Percentiles rank a stretch among this genome's conserved stretches.
Evolutionary conservation across 306 rosid species (phyloP).

Genomic region (Dalbergia cultrata): DNA sequence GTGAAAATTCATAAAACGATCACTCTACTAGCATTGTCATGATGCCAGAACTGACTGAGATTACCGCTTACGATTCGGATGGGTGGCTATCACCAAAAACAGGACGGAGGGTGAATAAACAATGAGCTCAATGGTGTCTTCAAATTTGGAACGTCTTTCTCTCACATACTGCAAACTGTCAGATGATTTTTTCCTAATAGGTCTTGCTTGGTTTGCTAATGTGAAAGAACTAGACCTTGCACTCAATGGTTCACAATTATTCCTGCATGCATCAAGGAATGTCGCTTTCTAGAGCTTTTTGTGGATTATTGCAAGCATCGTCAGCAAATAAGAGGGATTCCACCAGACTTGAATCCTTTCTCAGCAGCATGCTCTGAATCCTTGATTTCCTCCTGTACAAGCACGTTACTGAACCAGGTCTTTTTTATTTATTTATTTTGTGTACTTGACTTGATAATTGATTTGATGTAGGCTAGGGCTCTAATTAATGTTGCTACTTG

Average conservation of each 20-base stretch:
- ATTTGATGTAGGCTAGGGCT: no score
- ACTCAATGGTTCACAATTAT: background rate
- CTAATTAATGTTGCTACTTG: no score
- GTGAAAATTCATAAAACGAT: no score
- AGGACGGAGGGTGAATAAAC: background rate
- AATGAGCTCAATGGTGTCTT: no score
- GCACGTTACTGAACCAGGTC: background rate
- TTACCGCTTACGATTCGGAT: no score
- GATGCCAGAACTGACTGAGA: background rate
- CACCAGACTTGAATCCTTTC: background rate
- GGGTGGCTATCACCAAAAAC: background rate
- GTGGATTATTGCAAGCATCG: background rate
- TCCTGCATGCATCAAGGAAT: background rate
- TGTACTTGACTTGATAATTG: no score
- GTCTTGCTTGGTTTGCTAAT: background rate
- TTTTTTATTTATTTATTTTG: no score
- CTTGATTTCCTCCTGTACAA: background rate
- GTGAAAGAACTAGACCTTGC: no score
- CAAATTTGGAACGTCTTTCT: fast-evolving
- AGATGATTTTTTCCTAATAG: background rate
- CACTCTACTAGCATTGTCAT: background rate
- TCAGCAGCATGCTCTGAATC: background rate
- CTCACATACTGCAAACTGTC: background rate
- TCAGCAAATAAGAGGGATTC: background rate
- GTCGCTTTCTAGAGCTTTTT: background rate